phyloP scores from a whole-genome alignment of 179 eudicot species.

The Monotropa hypopitys region DNA sequence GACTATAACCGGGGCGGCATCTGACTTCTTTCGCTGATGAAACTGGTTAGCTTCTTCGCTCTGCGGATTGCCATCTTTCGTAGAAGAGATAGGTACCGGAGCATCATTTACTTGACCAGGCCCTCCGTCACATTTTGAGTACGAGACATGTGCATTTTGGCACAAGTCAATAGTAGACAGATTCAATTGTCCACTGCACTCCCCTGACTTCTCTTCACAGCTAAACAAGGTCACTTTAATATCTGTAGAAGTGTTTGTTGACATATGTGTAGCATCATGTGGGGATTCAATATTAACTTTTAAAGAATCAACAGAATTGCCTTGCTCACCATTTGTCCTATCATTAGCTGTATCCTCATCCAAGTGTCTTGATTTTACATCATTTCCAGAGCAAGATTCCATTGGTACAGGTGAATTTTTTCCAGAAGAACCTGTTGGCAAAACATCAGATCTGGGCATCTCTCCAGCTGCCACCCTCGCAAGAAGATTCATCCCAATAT shows the following conservation, averaged over 20 bases:
- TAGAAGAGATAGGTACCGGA: constrained; percentile 10
- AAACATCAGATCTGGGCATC: constrained; percentile 38
- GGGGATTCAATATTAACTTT: constrained; percentile 11
- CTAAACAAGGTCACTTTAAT: neutral
- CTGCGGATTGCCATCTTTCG: neutral
- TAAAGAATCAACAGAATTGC: constrained; percentile 5
- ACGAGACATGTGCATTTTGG: neutral
- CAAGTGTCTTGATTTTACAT: constrained; percentile 18
- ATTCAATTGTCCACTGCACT: neutral
- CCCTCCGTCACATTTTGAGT: neutral
- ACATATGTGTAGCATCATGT: constrained; percentile 2
- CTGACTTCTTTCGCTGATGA: constrained; percentile 3
- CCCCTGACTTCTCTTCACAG: constrained; percentile 6
- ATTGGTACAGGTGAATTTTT: constrained; percentile 23
- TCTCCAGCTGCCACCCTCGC: constrained; percentile 96
- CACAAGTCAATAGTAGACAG: constrained; percentile 5
- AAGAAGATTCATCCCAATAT: constrained; percentile 79
- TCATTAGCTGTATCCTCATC: constrained; percentile 14
- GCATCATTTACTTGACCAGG: constrained; percentile 6
- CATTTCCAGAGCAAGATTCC: constrained; percentile 22
- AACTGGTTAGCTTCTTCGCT: constrained; percentile 8
- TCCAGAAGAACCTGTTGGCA: constrained; percentile 40
- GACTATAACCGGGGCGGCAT: neutral
- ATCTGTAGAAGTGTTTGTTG: constrained; percentile 1
- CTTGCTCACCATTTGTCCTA: constrained; percentile 10